Evolutionary conservation across 2,329 filamentous ascomycete genomes (phyloP), one percentile per base, ranked within the genome.

Genomic region (Neophaeococcomyces mojaviensis): DNA sequence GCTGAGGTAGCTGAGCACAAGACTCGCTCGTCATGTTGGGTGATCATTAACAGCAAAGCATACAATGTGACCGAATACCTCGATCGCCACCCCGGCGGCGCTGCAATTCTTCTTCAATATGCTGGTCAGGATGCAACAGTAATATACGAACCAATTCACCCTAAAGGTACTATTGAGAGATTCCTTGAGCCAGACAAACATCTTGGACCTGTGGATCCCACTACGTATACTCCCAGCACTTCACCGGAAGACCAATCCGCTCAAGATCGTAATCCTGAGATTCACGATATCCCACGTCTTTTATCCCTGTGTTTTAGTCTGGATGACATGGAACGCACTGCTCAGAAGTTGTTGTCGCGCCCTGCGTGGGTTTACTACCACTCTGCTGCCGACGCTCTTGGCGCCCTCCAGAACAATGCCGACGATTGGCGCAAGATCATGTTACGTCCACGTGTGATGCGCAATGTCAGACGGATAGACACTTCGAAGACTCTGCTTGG

Each of bases 51-150:
- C 64, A 76, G 73, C 56, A 73, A 72, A 52, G 88, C 95, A 46
- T 96, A 88, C 70, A 82, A 89, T 62, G 73, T 94, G 59, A 82
- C 84, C 46, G 78, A 78, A 48, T 94, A 95, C 68, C 73, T 88
- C 46, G 82, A 89, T 49, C 86, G 94, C 70, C 87, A 94, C 68
- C 88, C 88, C 13, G 88, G 87, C 60, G 88, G 88, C 53, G 74
- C 82, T 45, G 92, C 92, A 76, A 90, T 94, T 62, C 71, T 95
- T 55, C 89, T 90, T 78, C 79, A 88, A 58, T 84, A 90, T 60
- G 86, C 83, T 30, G 88, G 88, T 53, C 92, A 92, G 74, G 86
- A 94, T 72, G 87, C 87, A 16, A 52, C 49, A 12, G 42, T 40
- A 16, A 44, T 38, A 9, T 54, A 54, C 31, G 42, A 52, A 19